A percentile compares a stretch with the other conserved stretches of the same genome.
phyloP scores from a whole-genome alignment of 177 flowering plant genomes.

The Vitis hybrid region DNA sequence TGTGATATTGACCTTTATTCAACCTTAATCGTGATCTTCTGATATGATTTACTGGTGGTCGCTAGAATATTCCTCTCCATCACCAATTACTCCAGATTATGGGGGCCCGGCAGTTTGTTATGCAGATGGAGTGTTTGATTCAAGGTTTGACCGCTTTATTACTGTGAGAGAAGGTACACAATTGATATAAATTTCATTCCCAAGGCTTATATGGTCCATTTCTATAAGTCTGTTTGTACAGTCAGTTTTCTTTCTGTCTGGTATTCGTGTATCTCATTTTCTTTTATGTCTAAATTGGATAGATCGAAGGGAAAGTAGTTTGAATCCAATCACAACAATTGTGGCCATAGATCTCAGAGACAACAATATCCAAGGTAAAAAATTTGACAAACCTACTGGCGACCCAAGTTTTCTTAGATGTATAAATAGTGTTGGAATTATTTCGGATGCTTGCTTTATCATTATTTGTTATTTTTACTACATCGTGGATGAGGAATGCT shows the following conservation, averaged over 20 bases:
- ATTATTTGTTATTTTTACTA: background rate
- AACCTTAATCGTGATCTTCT: background rate
- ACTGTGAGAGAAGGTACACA: conserved; percentile 80
- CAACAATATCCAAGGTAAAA: conserved; percentile 56
- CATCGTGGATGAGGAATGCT: background rate
- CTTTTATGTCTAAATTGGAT: background rate
- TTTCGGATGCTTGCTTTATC: background rate
- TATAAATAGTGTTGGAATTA: background rate
- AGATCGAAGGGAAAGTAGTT: conserved; percentile 73
- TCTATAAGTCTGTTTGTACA: no score
- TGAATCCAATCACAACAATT: conserved; percentile 65
- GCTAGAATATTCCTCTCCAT: conserved; percentile 48
- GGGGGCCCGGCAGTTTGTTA: conserved; percentile 70
- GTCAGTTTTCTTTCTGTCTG: background rate
- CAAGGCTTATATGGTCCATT: background rate
- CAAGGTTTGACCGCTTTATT: conserved; percentile 60
- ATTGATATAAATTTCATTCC: background rate
- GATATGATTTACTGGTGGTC: background rate
- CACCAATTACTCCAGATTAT: conserved; percentile 84
- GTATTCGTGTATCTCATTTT: no score
- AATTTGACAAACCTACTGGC: background rate
- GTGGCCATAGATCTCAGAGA: conserved; percentile 46
- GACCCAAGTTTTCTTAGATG: no score
- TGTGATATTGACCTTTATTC: background rate
- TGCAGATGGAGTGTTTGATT: conserved; percentile 95